Evolutionary conservation across 805 yeast genomes (phyloP).

Genomic region (Pichia cephalocereana): DNA sequence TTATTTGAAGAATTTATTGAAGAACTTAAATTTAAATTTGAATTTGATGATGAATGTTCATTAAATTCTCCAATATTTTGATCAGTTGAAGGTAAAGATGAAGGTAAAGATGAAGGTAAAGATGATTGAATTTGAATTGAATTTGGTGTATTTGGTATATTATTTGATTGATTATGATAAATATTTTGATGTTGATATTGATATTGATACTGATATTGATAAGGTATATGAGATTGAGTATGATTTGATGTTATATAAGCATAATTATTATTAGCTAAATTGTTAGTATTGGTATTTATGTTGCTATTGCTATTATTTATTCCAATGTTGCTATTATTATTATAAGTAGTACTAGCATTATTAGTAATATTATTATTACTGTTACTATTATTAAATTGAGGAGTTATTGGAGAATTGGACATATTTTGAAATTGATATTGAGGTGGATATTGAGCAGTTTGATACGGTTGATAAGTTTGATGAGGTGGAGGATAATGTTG

Average conservation of each 20-base stretch:
- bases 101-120: not conserved
- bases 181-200: too few relatives aligned
- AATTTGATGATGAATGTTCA: too few relatives aligned
- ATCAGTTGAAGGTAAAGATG: not conserved
- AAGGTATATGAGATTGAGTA: not conserved
- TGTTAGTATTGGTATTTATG: not conserved
- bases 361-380: too few relatives aligned
- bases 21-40: too few relatives aligned
- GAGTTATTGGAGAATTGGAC: not conserved
- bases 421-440: not conserved
- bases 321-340: too few relatives aligned
- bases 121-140: not conserved
- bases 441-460: not conserved
- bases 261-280: not conserved
- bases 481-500: not conserved
- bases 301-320: too few relatives aligned
- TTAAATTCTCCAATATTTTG: too few relatives aligned
- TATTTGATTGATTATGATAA: not conserved
- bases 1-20: not conserved
- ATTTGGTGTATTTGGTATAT: not conserved
- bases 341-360: too few relatives aligned
- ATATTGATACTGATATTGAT: not conserved
- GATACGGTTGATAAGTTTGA: not conserved
- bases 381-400: too few relatives aligned
- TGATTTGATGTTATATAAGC: not conserved